phyloP scores from a whole-genome alignment of 1,284 basidiomycete genomes.

The Ustilago nuda region DNA sequence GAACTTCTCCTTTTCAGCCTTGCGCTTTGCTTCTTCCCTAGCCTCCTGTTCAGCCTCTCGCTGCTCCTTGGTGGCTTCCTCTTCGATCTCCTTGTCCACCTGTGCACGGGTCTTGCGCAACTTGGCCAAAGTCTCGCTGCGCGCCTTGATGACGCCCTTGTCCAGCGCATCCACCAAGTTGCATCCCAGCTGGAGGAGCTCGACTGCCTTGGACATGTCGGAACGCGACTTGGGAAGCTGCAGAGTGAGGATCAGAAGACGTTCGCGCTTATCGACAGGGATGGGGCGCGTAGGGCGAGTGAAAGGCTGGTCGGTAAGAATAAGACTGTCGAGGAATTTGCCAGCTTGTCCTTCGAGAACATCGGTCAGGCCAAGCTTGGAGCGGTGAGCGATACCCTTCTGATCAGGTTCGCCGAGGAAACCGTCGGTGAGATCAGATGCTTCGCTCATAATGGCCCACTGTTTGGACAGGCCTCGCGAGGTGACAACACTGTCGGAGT shows the following conservation, averaged over 20 bases:
- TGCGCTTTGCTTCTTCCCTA: slow-evolving; percentile 56
- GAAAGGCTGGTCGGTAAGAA: slow-evolving; percentile 64
- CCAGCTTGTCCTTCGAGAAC: slow-evolving; percentile 52
- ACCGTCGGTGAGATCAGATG: slow-evolving; percentile 61
- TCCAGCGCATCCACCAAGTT: slow-evolving; percentile 65
- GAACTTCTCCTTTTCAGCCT: slow-evolving; percentile 62
- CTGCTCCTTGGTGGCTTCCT: slow-evolving; percentile 49
- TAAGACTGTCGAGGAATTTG: slow-evolving; percentile 57
- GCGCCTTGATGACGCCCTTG: slow-evolving; percentile 46
- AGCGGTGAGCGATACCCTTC: slow-evolving; percentile 59
- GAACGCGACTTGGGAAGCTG: slow-evolving; percentile 45
- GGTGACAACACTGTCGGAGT: slow-evolving; percentile 46
- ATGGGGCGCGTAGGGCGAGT: slow-evolving; percentile 42
- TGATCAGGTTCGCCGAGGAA: slow-evolving; percentile 63
- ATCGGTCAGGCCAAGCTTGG: slow-evolving; percentile 56
- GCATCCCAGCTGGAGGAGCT: slow-evolving; percentile 57
- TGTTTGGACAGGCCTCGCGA: slow-evolving; percentile 56
- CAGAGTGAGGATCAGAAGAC: slow-evolving; percentile 59
- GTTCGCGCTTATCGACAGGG: slow-evolving; percentile 47
- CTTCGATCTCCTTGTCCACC: slow-evolving; percentile 54
- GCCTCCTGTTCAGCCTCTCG: slow-evolving; percentile 61
- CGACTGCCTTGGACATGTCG: slow-evolving; percentile 38
- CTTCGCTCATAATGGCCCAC: slow-evolving; percentile 65
- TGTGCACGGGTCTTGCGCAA: slow-evolving; percentile 58
- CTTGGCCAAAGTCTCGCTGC: slow-evolving; percentile 52